Base-by-base conservation (phyloP, 345 rosid species). In the Eucalyptus cloeziana region DNA sequence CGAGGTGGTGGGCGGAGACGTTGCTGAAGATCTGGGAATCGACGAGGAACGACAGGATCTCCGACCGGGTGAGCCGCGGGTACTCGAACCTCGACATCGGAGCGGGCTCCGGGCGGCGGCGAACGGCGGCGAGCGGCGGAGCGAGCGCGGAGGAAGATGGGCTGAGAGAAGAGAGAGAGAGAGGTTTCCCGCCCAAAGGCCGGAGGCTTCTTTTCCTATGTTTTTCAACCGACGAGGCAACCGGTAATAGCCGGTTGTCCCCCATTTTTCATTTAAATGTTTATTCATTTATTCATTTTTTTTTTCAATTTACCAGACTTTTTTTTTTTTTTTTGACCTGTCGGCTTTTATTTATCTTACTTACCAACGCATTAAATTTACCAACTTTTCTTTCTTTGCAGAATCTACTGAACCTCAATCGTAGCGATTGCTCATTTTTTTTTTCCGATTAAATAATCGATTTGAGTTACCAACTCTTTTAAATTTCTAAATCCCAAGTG, bases 61-160 rank as follows among this genome's bases (percentile, higher is more conserved):
- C 98, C 87, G 93, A 40, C 16, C 95, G 95, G 80, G 95, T 91
- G 49, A 96, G 92, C 89, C 91, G 90, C 4, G 99, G 98, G 89
- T 93, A 95, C 90, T 95, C 96, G 92, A 89, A 96, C 19, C 89
- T 90, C 90, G 99, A 95, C 99, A 98, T 98, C 85, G 85, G 50
- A 62, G 88, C 37, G 2, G 8, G 16, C 37, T 30, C 89, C 47
- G 45, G 24, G 69, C 69, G 40, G 54, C 83, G 43, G 25, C 25
- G 58, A 51, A 17, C 56, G 56, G 22, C 54, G 54, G 54, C 54
- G 54, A 87, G 30, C 50, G 50, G 79, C 88, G 37, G 17, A 69
- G 25, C 44, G 44, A 69, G 21, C 24, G 3, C 3, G 81, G 44
- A n/a, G 45, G 44, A 50, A 31, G 85, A 67, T 37, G 60, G 71